These are phyloP conservation scores for Austroboletus niveus DNA, from an alignment of 1,284 basidiomycete species.

Conservation along the genomic window DNA sequence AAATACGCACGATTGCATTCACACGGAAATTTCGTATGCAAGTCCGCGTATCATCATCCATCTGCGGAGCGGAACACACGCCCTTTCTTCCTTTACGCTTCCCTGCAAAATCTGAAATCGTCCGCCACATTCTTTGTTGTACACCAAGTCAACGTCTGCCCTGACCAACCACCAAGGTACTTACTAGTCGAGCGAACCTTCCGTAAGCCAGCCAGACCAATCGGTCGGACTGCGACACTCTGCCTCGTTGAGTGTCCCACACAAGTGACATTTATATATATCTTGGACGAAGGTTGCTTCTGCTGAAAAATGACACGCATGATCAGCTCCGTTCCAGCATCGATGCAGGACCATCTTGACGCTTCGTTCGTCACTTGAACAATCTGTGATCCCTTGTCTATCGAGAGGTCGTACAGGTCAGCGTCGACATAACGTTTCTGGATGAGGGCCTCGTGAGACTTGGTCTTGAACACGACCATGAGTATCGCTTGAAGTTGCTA, in stretches of 20 bases:
- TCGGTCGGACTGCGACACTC: conserved; percentile 15
- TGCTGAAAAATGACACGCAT: no score
- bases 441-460: no score
- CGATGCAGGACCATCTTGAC: no score
- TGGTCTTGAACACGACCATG: no score
- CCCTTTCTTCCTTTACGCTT: conserved; percentile 14
- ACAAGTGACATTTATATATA: conserved; percentile 25
- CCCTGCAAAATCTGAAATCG: conserved; percentile 27
- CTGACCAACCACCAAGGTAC: background rate
- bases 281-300: no score
- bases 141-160: background rate
- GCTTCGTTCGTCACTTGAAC: no score
- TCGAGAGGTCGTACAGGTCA: conserved; percentile 26
- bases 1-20: conserved; percentile 17
- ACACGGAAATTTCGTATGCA: conserved; percentile 30
- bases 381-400: no score
- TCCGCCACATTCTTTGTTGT: conserved; percentile 22
- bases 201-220: conserved; percentile 28
- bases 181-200: conserved; percentile 26
- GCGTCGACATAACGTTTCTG: no score
- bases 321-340: no score
- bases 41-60: conserved; percentile 21
- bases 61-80: conserved; percentile 6
- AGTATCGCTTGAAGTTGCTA: no score
- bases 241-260: conserved; percentile 19